phyloP scores from a whole-genome alignment of 192 early-diverging fungal species.

The Coemansia pectinata region DNA sequence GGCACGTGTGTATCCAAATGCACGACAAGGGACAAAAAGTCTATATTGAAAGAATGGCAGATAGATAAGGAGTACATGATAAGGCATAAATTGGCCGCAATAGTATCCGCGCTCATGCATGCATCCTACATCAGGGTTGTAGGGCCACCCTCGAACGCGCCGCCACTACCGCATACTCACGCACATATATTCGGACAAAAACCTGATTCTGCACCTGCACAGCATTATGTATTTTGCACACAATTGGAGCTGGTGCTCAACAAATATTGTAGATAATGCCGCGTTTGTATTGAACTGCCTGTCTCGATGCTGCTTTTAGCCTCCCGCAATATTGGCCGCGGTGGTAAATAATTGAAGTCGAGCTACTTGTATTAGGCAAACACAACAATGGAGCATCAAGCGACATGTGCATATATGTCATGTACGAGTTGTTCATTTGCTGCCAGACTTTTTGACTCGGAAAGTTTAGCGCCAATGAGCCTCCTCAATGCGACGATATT shows the following conservation, averaged over 20 bases:
- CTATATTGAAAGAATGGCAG: too few relatives aligned
- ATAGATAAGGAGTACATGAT: slow-evolving; percentile 1
- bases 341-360: background rate
- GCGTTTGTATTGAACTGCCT: background rate
- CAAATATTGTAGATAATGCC: slow-evolving; percentile 1
- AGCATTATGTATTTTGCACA: background rate
- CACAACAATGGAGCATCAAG: background rate
- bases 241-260: background rate
- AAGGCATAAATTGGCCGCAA: background rate
- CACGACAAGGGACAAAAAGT: background rate
- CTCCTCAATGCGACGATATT: background rate
- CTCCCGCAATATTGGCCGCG: background rate
- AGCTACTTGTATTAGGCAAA: background rate
- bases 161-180: background rate
- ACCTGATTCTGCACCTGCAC: slow-evolving; percentile 3
- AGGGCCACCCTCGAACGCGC: background rate
- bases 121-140: background rate
- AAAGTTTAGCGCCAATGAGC: background rate
- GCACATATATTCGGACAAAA: slow-evolving; percentile 2
- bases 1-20: background rate
- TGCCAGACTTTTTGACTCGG: background rate
- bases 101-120: background rate
- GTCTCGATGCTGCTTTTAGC: background rate
- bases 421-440: background rate
- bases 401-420: background rate